These are phyloP conservation scores for Xerocomus spinulosus DNA, from an alignment of 768 basidiomycete genomes.

Conservation along the genomic window DNA sequence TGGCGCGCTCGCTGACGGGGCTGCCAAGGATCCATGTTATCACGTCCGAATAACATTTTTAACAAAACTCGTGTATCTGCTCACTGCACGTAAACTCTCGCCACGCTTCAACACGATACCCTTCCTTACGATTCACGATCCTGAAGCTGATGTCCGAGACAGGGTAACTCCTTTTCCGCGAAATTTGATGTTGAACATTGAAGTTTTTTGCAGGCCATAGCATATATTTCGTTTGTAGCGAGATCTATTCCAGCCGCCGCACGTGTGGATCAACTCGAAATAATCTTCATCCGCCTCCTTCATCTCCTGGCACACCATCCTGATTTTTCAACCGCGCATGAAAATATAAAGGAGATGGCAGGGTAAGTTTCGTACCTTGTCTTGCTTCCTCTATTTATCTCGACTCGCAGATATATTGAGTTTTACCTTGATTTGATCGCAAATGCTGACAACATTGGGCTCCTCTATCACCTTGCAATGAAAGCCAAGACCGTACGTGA, in stretches of 20 bases:
- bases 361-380: constrained; percentile 48
- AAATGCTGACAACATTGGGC: constrained; percentile 74
- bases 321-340: constrained; percentile 69
- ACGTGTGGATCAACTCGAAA: constrained; percentile 67
- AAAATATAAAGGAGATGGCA: constrained; percentile 71
- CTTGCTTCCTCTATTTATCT: neutral
- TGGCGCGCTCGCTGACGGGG: neutral
- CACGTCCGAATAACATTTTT: constrained; percentile 80
- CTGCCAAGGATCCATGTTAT: constrained; percentile 74
- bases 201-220: constrained; percentile 42
- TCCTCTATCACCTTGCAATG: constrained; percentile 77
- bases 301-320: constrained; percentile 93
- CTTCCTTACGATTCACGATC: constrained; percentile 88
- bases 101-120: constrained; percentile 78
- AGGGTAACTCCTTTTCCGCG: constrained; percentile 41
- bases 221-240: constrained; percentile 51
- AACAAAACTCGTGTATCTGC: constrained; percentile 60
- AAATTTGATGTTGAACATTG: neutral
- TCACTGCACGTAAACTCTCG: constrained; percentile 62
- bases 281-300: constrained; percentile 79
- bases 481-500: constrained; percentile 88
- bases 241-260: constrained; percentile 46
- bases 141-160: constrained; percentile 72
- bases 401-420: constrained; percentile 66
- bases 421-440: constrained; percentile 81